Base-by-base conservation (phyloP, 2,329 filamentous ascomycete species). In the Penicillium sp. region DNA sequence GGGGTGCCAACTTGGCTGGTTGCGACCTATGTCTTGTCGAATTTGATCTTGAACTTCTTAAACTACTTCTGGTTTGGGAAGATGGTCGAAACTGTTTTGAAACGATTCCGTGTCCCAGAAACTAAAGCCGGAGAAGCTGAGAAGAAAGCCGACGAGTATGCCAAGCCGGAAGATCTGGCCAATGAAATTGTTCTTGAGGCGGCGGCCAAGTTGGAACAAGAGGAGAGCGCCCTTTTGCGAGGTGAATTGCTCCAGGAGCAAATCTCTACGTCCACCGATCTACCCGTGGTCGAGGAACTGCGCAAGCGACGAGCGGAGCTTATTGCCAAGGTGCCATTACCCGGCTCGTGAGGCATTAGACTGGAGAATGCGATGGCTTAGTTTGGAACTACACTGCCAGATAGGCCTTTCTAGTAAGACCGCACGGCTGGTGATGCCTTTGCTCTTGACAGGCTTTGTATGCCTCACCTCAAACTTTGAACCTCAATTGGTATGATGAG, bases 61-160 rank as follows among this genome's bases (percentile, higher is more conserved):
- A 82, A 82, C 54, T 75, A 76, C 57, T 80, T 73, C 62, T 82
- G 79, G 79, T 82, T 82, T 56, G 69, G 69, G 42, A 80, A 80
- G 66, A 82, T 82, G 79, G 75, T 82, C 32, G 72, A 76, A 52
- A 77, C 79, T 7, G 75, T 82, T 15, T 64, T 76, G 47, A 80
- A 77, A 57, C 68, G 79, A 31, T 82, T 82, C 57, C 70, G 74
- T 12, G 49, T 50, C 12, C 59, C 61, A 9, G 47, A 55, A 3
- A 41, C 50, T 7, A 42, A 50, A 27, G 35, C 41, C 20, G 45
- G 45, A 40, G 15, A 39, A 37, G 28, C 50, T 43, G 27, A 45
- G 37, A 57, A 64, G 42, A 48, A 57, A 29, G 49, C 48, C 26
- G 48, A 50, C 10, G 50, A 51, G 22, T 12, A 44, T 40, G 13